A percentile compares a stretch with the other conserved stretches of the same genome.
These are phyloP conservation scores for Boletus subcaerulescens DNA, from an alignment of 768 basidiomycete genomes.

Conservation along the genomic window DNA sequence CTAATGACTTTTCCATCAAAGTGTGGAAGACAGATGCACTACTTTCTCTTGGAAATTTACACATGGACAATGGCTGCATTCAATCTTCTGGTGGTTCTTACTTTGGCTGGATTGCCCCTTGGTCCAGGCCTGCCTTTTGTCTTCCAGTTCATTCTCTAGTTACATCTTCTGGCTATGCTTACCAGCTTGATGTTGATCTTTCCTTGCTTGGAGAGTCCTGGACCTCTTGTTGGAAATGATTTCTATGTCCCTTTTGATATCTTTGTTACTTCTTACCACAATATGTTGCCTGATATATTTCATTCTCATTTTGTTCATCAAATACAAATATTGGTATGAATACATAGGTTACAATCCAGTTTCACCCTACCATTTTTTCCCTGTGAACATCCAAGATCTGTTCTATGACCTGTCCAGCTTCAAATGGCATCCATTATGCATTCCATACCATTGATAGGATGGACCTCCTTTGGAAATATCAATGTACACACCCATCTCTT, in stretches of 20 bases:
- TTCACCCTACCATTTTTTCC: too few relatives aligned
- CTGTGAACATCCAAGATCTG: constrained; percentile 42
- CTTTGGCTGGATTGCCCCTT: background rate
- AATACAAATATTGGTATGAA: too few relatives aligned
- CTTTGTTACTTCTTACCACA: too few relatives aligned
- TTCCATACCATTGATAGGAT: constrained; percentile 66
- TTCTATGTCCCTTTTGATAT: too few relatives aligned
- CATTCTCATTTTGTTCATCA: too few relatives aligned
- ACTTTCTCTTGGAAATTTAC: background rate
- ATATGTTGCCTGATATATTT: too few relatives aligned
- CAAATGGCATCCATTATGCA: constrained; percentile 48
- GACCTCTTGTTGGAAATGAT: background rate
- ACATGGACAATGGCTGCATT: background rate
- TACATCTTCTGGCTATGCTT: background rate
- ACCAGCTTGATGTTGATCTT: background rate
- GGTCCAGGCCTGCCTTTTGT: background rate
- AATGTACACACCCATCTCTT: constrained; percentile 45
- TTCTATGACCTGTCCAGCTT: constrained; percentile 39
- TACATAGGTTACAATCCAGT: too few relatives aligned
- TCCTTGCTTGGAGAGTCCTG: background rate
- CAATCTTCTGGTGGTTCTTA: background rate
- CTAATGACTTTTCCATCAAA: background rate
- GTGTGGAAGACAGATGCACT: background rate
- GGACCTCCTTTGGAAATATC: constrained; percentile 55
- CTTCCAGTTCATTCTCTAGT: background rate